Evolutionary conservation across 1,284 basidiomycete genomes (phyloP).

Genomic region (Rhodotorula glutinis): DNA sequence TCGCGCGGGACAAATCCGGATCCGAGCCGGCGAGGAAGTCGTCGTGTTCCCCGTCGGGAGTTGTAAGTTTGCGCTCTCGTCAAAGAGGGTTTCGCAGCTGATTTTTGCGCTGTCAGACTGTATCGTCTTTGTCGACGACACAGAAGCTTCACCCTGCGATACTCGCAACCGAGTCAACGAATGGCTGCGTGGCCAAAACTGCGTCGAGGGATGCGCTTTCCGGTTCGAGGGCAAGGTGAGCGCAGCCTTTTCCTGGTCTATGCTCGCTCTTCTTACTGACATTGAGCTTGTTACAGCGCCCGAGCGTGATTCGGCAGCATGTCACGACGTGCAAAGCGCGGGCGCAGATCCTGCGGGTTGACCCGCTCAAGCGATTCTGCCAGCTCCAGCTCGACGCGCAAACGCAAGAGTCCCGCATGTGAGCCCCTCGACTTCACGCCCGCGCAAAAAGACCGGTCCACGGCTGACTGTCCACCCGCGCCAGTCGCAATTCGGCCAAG

Average conservation of each 20-base stretch:
- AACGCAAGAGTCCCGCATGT: conserved; percentile 1
- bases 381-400: conserved; percentile 29
- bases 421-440: too few species aligned
- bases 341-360: background rate
- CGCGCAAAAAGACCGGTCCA: too few species aligned
- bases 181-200: conserved; percentile 28
- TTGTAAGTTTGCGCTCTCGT: conserved; percentile 17
- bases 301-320: conserved; percentile 35
- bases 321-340: conserved; percentile 25
- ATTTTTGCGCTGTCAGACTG: conserved; percentile 9
- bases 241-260: background rate
- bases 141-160: conserved; percentile 33
- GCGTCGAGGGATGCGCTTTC: conserved; percentile 21
- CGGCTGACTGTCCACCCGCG: too few species aligned
- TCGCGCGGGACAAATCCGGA: background rate
- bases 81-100: background rate
- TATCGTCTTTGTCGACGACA: conserved; percentile 18
- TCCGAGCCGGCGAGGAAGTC: conserved; percentile 3
- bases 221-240: conserved; percentile 20
- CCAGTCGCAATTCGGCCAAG: background rate
- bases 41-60: conserved; percentile 25
- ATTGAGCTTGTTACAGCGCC: background rate
- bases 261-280: background rate
- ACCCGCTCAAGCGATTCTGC: conserved; percentile 33
- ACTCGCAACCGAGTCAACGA: conserved; percentile 9